Conservation (phyloP, 2,329 filamentous ascomycete genomes). For the Orbilia blumenaviensis region DNA sequence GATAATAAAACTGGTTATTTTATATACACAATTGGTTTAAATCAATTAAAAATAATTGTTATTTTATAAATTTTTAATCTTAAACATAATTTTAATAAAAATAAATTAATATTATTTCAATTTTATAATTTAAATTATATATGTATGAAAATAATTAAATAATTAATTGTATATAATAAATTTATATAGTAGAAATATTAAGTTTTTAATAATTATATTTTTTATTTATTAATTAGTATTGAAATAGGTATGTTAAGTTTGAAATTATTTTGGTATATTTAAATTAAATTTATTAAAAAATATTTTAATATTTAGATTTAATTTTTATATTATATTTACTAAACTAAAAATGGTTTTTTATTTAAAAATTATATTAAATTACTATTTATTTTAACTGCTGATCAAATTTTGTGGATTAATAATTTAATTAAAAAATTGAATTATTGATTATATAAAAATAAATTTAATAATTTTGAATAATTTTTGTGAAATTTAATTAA, state of each 20-base stretch:
- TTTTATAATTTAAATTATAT: background rate
- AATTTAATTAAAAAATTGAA: background rate
- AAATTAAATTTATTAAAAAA: background rate
- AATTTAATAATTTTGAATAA: background rate
- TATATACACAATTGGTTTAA: background rate
- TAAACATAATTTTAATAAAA: background rate
- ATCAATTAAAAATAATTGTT: background rate
- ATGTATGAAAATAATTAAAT: background rate
- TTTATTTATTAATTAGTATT: background rate
- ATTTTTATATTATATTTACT: constrained; percentile 14
- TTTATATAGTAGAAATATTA: background rate
- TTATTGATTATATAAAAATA: background rate
- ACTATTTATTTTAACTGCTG: background rate
- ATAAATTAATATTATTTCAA: background rate
- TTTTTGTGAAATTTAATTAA: background rate
- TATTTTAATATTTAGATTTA: constrained; percentile 4
- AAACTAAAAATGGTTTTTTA: background rate
- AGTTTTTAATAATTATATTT: constrained; percentile 19
- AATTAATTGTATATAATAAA: background rate
- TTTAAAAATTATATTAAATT: background rate
- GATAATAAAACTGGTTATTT: background rate
- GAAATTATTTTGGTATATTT: background rate
- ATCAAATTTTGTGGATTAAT: background rate
- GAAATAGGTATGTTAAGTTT: background rate
- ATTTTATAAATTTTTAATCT: background rate